Percentiles rank a stretch among this genome's conserved stretches.
These are phyloP conservation scores for Glycine latifolia DNA, from an alignment of 306 rosid species.

Conservation along the genomic window DNA sequence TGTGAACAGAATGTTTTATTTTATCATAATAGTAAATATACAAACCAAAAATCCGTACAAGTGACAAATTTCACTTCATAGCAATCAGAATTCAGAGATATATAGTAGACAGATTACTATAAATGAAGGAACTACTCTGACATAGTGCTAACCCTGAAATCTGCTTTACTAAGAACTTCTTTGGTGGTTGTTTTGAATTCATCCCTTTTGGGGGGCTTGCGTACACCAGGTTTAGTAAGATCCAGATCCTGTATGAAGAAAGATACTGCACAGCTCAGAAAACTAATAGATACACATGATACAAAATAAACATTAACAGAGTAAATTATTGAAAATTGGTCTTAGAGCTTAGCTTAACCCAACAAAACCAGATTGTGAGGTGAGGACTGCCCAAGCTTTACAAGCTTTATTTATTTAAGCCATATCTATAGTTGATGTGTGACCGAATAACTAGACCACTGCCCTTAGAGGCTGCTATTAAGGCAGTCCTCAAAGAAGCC, in stretches of 20 bases:
- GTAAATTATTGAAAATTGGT: too few species aligned
- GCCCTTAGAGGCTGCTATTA: too few species aligned
- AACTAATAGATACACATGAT: conserved; percentile 13
- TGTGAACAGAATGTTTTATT: neutral
- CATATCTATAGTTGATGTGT: too few species aligned
- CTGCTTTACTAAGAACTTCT: conserved; percentile 61
- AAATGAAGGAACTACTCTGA: conserved; percentile 33
- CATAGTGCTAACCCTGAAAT: conserved; percentile 57
- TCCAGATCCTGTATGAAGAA: conserved; percentile 54
- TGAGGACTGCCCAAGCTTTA: too few species aligned
- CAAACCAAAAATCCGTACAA: neutral
- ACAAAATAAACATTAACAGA: conserved; percentile 14
- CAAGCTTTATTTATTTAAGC: too few species aligned
- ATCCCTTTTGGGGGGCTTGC: neutral
- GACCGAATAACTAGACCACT: too few species aligned
- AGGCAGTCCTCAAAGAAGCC: too few species aligned
- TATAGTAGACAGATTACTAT: neutral
- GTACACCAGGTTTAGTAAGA: conserved; percentile 55
- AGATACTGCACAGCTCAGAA: conserved; percentile 38
- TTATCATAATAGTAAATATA: neutral
- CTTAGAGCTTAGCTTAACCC: too few species aligned
- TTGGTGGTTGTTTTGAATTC: conserved; percentile 55
- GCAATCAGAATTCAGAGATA: conserved; percentile 35
- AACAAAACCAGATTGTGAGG: too few species aligned
- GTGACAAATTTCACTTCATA: conserved; percentile 9